Evolutionary conservation across 1,139 yeast genomes (phyloP), one percentile per base, ranked within the genome.

Genomic region (Magnusiomyces suaveolens): DNA sequence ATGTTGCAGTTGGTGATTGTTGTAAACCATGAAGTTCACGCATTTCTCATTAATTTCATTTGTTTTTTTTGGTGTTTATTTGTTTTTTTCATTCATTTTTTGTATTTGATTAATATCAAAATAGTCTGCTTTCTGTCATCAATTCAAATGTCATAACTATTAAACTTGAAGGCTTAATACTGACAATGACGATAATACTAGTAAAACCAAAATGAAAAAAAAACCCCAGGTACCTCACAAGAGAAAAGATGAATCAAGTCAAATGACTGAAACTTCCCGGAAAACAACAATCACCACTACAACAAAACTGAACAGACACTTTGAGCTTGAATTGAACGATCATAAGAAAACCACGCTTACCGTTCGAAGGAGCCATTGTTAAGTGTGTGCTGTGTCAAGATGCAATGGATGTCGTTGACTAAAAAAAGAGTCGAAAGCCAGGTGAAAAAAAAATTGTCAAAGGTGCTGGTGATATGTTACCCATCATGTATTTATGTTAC

Each of bases 341-440:
- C 53, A 47, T 38, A 54, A 56, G 59, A 56, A 50, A 43, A 52
- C 55, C 59, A 56, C 59, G 57, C 59, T 56, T 56, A 56, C 59
- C 59, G 59, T 56, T 56, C 57, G 53, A 52, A 54, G 59, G 59
- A 53, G 59, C 59, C 59, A 56, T 56, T 52, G 47, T 56, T 38
- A 43, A 20, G 46, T 56, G 53, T 54, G 53, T 56, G 47, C 52
- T 50, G 54, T 48, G 49, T 52, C 55, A 49, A 52, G 54, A 56
- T 54, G 46, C 52, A 48, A 52, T 51, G 58, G 58, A 54, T 54
- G 59, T 56, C 56, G 59, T 56, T 56, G 54, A 43, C 50, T 29
- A 46, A 49, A 44, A 48, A 38, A 33, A n/a, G 41, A 48, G 23
- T 18, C 14, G n/a, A 29, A 48, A 36, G 33, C 23, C n/a, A 16